Base-by-base conservation (phyloP, 306 rosid species). In the Arachis stenosperma region DNA sequence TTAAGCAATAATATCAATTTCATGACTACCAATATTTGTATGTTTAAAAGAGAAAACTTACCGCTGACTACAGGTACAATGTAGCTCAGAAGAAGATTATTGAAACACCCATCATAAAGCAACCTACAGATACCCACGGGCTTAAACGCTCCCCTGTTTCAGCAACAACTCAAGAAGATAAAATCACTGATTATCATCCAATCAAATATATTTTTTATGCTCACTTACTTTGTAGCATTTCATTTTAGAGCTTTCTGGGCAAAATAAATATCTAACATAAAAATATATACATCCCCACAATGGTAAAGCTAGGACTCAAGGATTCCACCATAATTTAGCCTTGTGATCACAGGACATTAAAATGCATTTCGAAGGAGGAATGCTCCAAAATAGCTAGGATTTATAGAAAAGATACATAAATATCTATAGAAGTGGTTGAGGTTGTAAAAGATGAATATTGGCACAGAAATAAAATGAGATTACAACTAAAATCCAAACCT, bases 91-190 rank as follows among this genome's bases (percentile, higher is more conserved):
- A 86, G 79, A 88, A 86, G 39, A 88, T 75, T 67, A 85, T 75
- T 9, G 88, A 84, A 61, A 88, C 84, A 46, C 88, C 93, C 88
- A 88, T 88, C 60, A 78, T 54, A 75, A 88, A 81, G 79, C 93
- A 85, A 54, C 90, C 84, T 43, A 58, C 50, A 55, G 88, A 84
- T 70, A 88, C 90, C 90, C 93, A 88, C 2, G 90, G 93, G 70
- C 93, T 86, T 75, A 88, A 82, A 12, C 93, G 93, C 75, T 88
- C 88, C 79, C 93, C 90, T 88, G 85, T 60, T 69, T 65, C 77
- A 80, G 61, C 60, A 79, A 79, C 50, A 77, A 81, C 50, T 54
- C 11, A 71, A 67, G 37, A 37, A 47, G 46, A 70, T 79, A 37
- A 53, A 36, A 70, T 56, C 48, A 30, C 61, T 5, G 17, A 63